Conservation (phyloP, 345 rosid species). For the Brassica rapa region DNA sequence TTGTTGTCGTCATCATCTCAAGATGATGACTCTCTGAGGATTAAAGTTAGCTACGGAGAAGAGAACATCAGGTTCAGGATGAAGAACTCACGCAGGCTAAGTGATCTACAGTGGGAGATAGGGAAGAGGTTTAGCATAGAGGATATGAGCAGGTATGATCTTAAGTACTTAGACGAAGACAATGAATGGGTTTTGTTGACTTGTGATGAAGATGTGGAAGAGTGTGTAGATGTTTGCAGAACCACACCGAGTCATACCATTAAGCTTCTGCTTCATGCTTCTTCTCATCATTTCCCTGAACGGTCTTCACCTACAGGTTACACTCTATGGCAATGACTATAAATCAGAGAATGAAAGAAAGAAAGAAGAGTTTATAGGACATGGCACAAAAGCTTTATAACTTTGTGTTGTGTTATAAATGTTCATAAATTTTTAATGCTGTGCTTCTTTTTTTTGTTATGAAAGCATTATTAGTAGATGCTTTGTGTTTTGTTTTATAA, state of each 20-base stretch:
- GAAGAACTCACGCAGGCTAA: slow-evolving; percentile 51
- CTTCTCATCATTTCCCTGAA: slow-evolving; percentile 53
- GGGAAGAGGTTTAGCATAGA: slow-evolving; percentile 65
- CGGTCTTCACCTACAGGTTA: slow-evolving; percentile 45
- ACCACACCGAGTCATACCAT: slow-evolving; percentile 56
- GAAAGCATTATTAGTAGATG: slow-evolving; percentile 19
- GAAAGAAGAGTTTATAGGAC: slow-evolving; percentile 15
- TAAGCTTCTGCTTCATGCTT: slow-evolving; percentile 63
- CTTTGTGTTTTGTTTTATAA: slow-evolving; percentile 20
- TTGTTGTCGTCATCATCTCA: slow-evolving; percentile 38
- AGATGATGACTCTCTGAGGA: slow-evolving; percentile 55
- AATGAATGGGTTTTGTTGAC: slow-evolving; percentile 89
- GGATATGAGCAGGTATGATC: slow-evolving; percentile 55
- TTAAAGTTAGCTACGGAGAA: slow-evolving; percentile 63
- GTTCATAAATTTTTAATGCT: slow-evolving; percentile 19
- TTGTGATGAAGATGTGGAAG: slow-evolving; percentile 87
- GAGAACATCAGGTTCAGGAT: slow-evolving; percentile 72
- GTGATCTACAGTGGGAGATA: slow-evolving; percentile 65
- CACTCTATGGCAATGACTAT: slow-evolving; percentile 35
- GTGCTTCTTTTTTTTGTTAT: not conserved
- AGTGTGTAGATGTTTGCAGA: slow-evolving; percentile 67
- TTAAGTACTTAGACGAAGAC: slow-evolving; percentile 94
- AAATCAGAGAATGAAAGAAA: not conserved
- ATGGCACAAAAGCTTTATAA: not conserved
- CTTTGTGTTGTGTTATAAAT: slow-evolving; percentile 28